Evolutionary conservation across 1,139 yeast species (phyloP).

Genomic region (Nakaseomyces bracarensis): DNA sequence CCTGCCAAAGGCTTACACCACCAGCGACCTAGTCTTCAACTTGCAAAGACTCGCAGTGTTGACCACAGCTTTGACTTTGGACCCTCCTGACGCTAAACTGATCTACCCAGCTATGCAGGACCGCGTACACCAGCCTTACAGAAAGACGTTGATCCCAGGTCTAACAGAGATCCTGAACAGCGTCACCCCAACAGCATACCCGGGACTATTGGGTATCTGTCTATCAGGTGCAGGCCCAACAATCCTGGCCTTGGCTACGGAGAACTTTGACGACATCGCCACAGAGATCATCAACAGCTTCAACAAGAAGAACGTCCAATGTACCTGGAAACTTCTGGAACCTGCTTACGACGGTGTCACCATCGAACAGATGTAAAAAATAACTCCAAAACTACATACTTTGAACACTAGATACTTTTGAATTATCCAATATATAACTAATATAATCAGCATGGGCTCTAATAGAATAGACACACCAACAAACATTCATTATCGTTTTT

Average conservation of each 20-base stretch:
- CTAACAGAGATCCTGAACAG: constrained; percentile 70
- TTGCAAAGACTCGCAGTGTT: constrained; percentile 68
- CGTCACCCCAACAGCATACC: constrained; percentile 73
- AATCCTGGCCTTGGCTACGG: constrained; percentile 85
- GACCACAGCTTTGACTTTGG: constrained; percentile 75
- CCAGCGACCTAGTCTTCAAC: constrained; percentile 80
- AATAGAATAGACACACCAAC: no score
- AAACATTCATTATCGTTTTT: no score
- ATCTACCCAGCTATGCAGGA: constrained; percentile 96
- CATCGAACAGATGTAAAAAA: constrained; percentile 24
- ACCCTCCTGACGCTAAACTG: constrained; percentile 71
- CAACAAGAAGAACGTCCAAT: constrained; percentile 54
- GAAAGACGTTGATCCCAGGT: constrained; percentile 87
- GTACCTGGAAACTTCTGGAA: constrained; percentile 76
- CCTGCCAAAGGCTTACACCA: constrained; percentile 70
- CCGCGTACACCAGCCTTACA: constrained; percentile 90
- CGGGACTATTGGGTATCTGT: constrained; percentile 87
- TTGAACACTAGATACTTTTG: neutral
- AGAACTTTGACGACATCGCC: constrained; percentile 79
- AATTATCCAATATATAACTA: no score
- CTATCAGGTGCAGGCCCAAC: constrained; percentile 98
- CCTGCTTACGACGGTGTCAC: constrained; percentile 84
- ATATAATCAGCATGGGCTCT: no score
- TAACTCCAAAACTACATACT: neutral
- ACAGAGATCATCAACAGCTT: constrained; percentile 62